Conservation (phyloP, 139 green algal genomes). For the Chlamydomonas schloesseri region DNA sequence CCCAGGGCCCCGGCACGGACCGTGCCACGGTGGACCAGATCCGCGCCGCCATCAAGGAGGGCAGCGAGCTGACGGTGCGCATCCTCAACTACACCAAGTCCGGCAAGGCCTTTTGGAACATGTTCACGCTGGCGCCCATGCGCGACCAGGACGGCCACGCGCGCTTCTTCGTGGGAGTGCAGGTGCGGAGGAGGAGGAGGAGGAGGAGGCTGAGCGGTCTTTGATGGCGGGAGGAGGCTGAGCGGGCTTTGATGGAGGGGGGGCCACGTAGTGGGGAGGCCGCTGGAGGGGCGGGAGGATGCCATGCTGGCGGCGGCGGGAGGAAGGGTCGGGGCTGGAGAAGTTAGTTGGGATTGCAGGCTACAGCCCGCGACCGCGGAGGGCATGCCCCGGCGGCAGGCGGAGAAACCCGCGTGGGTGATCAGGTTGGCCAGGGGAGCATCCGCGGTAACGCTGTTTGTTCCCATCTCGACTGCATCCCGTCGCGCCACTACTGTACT, state of each 20-base stretch:
- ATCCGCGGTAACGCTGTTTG: too few relatives aligned
- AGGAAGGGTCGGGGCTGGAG: too few relatives aligned
- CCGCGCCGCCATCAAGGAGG: constrained; percentile 78
- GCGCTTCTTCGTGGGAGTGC: constrained; percentile 94
- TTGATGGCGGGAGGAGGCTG: too few relatives aligned
- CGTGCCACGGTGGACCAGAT: constrained; percentile 80
- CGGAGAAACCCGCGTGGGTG: too few relatives aligned
- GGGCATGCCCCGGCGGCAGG: too few relatives aligned
- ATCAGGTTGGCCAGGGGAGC: too few relatives aligned
- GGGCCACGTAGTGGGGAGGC: too few relatives aligned
- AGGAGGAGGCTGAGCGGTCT: too few relatives aligned
- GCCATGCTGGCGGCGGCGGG: too few relatives aligned
- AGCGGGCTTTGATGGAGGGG: background rate
- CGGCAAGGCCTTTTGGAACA: constrained; percentile 96
- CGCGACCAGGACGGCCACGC: constrained; percentile 82
- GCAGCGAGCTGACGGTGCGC: constrained; percentile 86
- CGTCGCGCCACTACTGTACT: background rate
- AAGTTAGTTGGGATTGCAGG: too few relatives aligned
- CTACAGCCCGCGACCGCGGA: too few relatives aligned
- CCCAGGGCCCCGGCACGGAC: constrained; percentile 92
- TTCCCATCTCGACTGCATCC: constrained; percentile 48
- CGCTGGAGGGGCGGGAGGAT: too few relatives aligned
- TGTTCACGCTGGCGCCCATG: constrained; percentile 95
- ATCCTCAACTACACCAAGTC: constrained; percentile 96
- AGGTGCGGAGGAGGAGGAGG: constrained; percentile 59